Conservation (phyloP, 306 rosid species). For the Malus sieversii region DNA sequence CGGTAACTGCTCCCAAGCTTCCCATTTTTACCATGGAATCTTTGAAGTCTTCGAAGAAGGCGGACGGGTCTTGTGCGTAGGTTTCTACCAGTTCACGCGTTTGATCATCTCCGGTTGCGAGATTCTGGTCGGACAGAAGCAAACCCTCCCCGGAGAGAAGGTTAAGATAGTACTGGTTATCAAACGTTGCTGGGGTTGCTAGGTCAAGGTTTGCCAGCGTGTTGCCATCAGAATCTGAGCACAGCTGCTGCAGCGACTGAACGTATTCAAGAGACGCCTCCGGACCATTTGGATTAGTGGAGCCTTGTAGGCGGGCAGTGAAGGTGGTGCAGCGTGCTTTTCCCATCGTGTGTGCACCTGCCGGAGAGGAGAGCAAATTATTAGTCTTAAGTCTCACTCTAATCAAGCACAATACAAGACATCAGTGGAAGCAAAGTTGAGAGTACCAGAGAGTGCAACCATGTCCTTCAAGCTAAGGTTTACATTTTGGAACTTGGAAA, state of each 20-base stretch:
- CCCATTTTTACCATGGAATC: slow-evolving; percentile 72
- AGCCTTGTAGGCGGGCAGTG: slow-evolving; percentile 40
- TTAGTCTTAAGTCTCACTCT: background rate
- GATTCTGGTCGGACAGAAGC: slow-evolving; percentile 69
- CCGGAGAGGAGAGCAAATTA: background rate
- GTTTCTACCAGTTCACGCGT: slow-evolving; percentile 48
- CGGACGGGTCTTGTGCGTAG: slow-evolving; percentile 38
- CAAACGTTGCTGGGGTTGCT: slow-evolving; percentile 66
- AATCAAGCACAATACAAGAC: background rate
- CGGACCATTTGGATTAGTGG: slow-evolving; percentile 2
- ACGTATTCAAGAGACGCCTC: slow-evolving; percentile 39
- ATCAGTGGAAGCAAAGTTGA: too few species aligned
- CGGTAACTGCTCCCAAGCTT: slow-evolving; percentile 32
- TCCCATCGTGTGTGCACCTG: slow-evolving; percentile 82
- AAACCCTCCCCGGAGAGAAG: slow-evolving; percentile 71
- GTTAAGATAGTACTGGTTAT: slow-evolving; percentile 67
- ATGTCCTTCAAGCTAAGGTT: slow-evolving; percentile 61
- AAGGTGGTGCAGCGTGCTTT: slow-evolving; percentile 75
- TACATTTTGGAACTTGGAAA: slow-evolving; percentile 52
- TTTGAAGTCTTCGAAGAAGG: slow-evolving; percentile 64
- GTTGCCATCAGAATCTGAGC: slow-evolving; percentile 33
- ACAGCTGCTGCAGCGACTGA: slow-evolving; percentile 50
- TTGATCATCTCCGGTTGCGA: slow-evolving; percentile 32
- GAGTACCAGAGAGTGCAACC: slow-evolving; percentile 78
- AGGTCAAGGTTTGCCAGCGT: slow-evolving; percentile 55